phyloP scores from a whole-genome alignment of 257 asterid genomes.

The Marsdenia floribunda region DNA sequence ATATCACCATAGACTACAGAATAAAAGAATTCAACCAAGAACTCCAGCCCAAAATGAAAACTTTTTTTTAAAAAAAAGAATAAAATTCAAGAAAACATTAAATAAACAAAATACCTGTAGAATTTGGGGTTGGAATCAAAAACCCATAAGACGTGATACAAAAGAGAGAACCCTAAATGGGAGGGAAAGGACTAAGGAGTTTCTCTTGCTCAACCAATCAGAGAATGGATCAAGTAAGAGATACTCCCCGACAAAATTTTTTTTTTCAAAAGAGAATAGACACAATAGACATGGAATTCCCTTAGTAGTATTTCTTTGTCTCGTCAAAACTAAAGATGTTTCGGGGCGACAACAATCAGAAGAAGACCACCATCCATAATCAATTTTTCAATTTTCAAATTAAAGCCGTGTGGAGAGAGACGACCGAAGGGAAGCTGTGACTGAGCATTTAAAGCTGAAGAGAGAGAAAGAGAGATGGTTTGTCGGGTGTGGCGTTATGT shows the following conservation, averaged over 20 bases:
- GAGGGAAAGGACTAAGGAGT: neutral
- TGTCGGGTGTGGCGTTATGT: no score
- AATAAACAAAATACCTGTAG: constrained; percentile 8
- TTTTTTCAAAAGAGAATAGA: neutral
- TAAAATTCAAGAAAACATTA: no score
- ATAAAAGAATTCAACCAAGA: neutral
- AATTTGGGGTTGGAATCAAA: neutral
- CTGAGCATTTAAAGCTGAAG: neutral
- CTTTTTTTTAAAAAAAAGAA: no score
- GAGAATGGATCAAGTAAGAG: neutral
- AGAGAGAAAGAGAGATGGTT: neutral
- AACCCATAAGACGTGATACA: neutral
- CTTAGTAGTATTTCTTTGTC: neutral
- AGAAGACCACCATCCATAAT: neutral
- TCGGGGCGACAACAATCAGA: neutral
- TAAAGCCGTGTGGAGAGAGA: constrained; percentile 13
- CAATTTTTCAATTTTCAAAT: constrained; percentile 13
- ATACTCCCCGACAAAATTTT: neutral
- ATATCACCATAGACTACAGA: neutral
- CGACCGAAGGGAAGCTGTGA: neutral
- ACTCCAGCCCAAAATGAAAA: neutral
- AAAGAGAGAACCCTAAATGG: constrained; percentile 1
- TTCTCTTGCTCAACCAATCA: neutral
- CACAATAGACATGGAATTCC: neutral
- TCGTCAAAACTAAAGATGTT: neutral